Evolutionary conservation across 192 early-diverging fungal species (phyloP).

Genomic region (Backusella circina): DNA sequence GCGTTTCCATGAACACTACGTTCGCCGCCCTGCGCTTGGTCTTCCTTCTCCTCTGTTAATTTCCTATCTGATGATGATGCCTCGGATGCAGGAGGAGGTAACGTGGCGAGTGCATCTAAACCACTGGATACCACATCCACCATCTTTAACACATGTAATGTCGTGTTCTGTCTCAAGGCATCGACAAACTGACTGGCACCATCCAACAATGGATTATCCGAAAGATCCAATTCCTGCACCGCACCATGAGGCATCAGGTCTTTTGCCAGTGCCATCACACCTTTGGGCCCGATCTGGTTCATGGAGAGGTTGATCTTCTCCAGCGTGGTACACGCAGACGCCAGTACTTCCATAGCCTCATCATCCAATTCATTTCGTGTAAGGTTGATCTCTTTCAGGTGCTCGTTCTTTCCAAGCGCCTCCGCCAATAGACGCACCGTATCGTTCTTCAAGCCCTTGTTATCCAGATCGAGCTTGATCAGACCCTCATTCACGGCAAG

Average conservation of each 20-base stretch:
- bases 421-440: conserved; percentile 7
- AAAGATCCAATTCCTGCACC: conserved; percentile 41
- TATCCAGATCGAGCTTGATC: conserved; percentile 47
- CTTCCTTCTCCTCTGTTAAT: conserved; percentile 17
- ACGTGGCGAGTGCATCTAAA: conserved; percentile 16
- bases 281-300: conserved; percentile 30
- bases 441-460: conserved; percentile 40
- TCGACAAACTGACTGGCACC: conserved; percentile 33
- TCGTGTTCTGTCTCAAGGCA: conserved; percentile 32
- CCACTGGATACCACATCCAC: conserved; percentile 17
- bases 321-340: conserved; percentile 21
- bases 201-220: conserved; percentile 43
- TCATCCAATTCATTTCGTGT: conserved; percentile 45
- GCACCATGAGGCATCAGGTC: conserved; percentile 1
- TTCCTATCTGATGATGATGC: conserved; percentile 21
- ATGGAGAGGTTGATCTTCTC: conserved; percentile 38
- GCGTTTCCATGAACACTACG: conserved; percentile 33
- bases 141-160: conserved; percentile 34
- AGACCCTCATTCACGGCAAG: conserved; percentile 42
- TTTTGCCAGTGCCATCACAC: conserved; percentile 29
- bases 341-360: conserved; percentile 24
- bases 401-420: conserved; percentile 22
- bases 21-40: conserved; percentile 12
- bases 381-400: conserved; percentile 35
- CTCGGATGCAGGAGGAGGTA: conserved; percentile 33